Percentiles rank a stretch among this genome's conserved stretches.
Evolutionary conservation across 768 basidiomycete genomes (phyloP).

Genomic region (Leccinum incarnatum): DNA sequence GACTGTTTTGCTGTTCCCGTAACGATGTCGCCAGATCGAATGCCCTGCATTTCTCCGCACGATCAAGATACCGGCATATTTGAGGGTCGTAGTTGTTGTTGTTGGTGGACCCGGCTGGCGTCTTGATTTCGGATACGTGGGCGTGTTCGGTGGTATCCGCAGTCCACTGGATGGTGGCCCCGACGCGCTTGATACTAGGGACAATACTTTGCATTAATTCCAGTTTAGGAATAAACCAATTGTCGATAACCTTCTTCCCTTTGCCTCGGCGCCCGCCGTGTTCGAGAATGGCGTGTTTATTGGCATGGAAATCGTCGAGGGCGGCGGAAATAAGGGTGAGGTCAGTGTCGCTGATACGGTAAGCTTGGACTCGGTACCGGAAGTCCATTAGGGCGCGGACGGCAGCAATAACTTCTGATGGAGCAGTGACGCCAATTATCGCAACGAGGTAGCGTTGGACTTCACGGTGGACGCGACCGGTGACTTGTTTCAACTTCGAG

Average conservation of each 20-base stretch:
- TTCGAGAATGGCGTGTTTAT: background rate
- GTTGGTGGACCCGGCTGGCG: background rate
- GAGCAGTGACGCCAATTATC: background rate
- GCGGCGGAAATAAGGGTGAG: background rate
- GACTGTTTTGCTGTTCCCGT: background rate
- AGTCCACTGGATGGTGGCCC: background rate
- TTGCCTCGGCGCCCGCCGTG: background rate
- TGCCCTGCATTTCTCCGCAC: background rate
- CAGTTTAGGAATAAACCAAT: background rate
- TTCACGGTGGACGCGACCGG: background rate
- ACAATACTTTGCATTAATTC: background rate
- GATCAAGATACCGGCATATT: background rate
- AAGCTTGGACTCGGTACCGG: background rate
- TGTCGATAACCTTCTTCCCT: background rate
- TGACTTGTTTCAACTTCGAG: background rate
- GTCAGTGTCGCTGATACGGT: background rate
- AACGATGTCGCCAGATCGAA: background rate
- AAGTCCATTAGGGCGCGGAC: background rate
- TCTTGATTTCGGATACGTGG: background rate
- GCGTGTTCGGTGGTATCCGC: background rate
- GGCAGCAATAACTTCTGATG: background rate
- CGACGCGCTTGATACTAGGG: background rate
- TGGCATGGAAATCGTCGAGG: background rate
- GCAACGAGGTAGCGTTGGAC: no score
- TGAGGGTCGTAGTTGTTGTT: background rate